Evolutionary conservation across 805 yeast species (phyloP), one percentile per base, ranked within the genome.

Genomic region (Saccharomycopsis schoenii): DNA sequence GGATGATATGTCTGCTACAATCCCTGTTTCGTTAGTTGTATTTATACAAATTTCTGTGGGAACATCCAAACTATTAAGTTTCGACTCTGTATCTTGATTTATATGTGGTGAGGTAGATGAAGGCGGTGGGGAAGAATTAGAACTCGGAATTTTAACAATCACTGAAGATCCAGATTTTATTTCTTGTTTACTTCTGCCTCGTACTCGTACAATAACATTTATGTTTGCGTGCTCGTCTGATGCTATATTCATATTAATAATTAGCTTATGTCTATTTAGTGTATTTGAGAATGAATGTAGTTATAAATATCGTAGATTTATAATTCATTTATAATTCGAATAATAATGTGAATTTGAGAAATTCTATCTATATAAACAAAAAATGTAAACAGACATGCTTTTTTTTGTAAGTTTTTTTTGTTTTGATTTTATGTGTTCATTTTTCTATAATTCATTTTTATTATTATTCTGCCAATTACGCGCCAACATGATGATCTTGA

Each of bases 191-290:
- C 79, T 84, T 60, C 89, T 71, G 2, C 85, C 85, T 60, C 89
- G 73, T 66, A 88, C 83, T 64, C 89, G 75, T 10, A 84, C 86
- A 17, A 80, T 83, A 1, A 85, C 89, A 58, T 79, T 79, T 56
- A 85, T 83, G 64, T 83, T 83, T 61, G 76, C 72, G 64, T 71
- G 77, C 40, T 76, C 76, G 40, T 62, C 64, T 41, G 58, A 8
- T 36, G 25, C 12, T 42, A 58, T 39, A 40, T 24, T 50, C 36
- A 19, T 42, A 40, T 42, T 14, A 10, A 8, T 34, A 34, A 11
- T 14, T 19, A 11, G 29, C 24, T 12, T 17, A n/a, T 54, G 19
- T 12, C 29, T 21, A 21, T 17, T 47, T 21, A 6, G 2, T 43
- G 4, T 47, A 21, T 19, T 24, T 12, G 2, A 21, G 1, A 8